Conservation (phyloP, 306 rosid genomes). For the Corylus americana region DNA sequence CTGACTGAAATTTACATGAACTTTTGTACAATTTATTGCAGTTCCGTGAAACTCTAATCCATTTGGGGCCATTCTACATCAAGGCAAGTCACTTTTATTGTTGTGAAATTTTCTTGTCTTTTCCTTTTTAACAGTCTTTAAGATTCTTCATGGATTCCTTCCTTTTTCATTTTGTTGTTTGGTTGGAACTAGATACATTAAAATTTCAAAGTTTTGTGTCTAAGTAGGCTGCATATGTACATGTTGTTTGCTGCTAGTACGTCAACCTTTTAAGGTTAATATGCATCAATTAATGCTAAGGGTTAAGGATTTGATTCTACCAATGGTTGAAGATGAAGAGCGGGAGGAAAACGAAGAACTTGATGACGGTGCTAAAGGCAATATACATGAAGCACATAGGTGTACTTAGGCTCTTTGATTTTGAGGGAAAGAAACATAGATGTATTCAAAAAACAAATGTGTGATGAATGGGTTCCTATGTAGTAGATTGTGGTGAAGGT, state of each 20-base stretch:
- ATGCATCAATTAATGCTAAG: neutral
- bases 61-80: constrained; percentile 90
- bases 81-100: constrained; percentile 64
- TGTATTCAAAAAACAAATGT: neutral
- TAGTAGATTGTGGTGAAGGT: neutral
- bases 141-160: neutral
- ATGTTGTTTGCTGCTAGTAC: neutral
- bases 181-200: neutral
- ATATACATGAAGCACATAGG: neutral
- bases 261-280: neutral
- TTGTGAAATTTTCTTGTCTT: constrained; percentile 21
- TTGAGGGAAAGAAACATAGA: neutral
- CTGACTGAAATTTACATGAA: constrained; percentile 35
- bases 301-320: neutral
- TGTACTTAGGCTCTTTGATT: neutral
- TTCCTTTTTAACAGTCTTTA: neutral
- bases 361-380: neutral
- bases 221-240: neutral
- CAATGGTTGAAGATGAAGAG: neutral
- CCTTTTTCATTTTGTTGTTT: constrained; percentile 7
- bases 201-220: neutral
- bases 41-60: constrained; percentile 95
- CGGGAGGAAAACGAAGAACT: neutral
- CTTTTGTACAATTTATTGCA: constrained; percentile 55
- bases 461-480: neutral